Percentiles rank a stretch among this genome's conserved stretches.
These are phyloP conservation scores for Flaveria trinervia DNA, from an alignment of 129 eudicot species.

Conservation along the genomic window DNA sequence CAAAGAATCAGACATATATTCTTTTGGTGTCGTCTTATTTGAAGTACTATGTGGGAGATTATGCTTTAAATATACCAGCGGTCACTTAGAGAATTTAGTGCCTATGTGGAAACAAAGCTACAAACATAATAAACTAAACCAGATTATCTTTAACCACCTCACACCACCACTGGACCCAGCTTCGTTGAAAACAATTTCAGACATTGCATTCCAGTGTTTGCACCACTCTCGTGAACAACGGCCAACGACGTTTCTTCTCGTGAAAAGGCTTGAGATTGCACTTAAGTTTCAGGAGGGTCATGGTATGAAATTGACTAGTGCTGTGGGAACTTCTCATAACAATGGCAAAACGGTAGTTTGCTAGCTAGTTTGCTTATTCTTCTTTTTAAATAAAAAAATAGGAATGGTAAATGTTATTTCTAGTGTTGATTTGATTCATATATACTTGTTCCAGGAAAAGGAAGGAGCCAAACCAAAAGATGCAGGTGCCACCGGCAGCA, in stretches of 20 bases:
- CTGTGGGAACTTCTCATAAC: not conserved
- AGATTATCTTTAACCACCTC: not conserved
- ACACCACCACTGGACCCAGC: not conserved
- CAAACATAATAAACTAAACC: not conserved
- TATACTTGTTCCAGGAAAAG: too few relatives aligned
- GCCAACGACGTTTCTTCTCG: not conserved
- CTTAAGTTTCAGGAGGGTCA: not conserved
- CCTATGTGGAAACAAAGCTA: slow-evolving; percentile 14
- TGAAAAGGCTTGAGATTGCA: not conserved
- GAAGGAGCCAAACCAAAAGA: too few relatives aligned
- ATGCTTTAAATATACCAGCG: not conserved
- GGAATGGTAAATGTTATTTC: too few relatives aligned
- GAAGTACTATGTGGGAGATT: slow-evolving; percentile 3
- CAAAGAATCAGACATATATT: too few relatives aligned
- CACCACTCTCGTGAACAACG: not conserved
- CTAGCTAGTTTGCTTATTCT: too few relatives aligned
- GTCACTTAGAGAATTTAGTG: not conserved
- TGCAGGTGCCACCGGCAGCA: too few relatives aligned
- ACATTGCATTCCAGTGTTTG: slow-evolving; percentile 1
- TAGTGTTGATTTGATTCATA: too few relatives aligned
- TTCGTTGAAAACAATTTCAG: not conserved
- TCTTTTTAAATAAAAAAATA: too few relatives aligned
- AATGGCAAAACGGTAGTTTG: too few relatives aligned
- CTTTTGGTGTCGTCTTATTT: not conserved
- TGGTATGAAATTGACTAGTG: not conserved